A percentile compares a stretch with the other conserved stretches of the same genome.
These are phyloP conservation scores for Arachnopeziza araneosa DNA, from an alignment of 2,329 filamentous ascomycete species.

Conservation along the genomic window DNA sequence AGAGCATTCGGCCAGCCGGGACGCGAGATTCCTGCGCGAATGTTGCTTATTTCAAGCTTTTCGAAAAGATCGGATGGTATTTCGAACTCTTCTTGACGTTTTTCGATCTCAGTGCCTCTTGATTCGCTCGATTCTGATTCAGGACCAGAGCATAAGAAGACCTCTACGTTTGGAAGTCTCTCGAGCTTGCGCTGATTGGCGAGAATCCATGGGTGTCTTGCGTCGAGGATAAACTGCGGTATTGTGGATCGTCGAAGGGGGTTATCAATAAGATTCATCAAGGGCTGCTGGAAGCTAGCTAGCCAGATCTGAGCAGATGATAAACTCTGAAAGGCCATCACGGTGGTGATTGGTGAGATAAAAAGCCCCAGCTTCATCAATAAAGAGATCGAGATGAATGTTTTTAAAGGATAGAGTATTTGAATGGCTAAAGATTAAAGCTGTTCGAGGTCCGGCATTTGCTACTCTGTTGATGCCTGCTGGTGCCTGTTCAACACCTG, in stretches of 20 bases:
- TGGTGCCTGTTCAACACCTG: no score
- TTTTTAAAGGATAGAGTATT: no score
- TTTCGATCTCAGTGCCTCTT: no score
- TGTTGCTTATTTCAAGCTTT: not conserved
- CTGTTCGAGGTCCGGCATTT: no score
- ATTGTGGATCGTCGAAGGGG: conserved; percentile 5
- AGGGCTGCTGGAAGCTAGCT: conserved; percentile 8
- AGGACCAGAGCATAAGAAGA: conserved; percentile 1
- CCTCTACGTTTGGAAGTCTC: conserved; percentile 5
- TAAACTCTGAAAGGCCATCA: not conserved
- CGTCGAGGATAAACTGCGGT: conserved; percentile 8
- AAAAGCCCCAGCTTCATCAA: no score
- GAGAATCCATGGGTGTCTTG: conserved; percentile 9
- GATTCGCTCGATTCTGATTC: not conserved
- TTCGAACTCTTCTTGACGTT: no score
- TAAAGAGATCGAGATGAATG: no score
- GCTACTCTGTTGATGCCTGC: no score
- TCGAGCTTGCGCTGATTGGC: conserved; percentile 6
- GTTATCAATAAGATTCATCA: conserved; percentile 6
- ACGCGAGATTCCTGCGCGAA: not conserved
- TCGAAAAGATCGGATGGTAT: no score
- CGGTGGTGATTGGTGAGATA: no score
- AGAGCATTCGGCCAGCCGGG: conserved; percentile 9
- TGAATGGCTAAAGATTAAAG: no score
- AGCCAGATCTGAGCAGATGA: conserved; percentile 5